A percentile compares a stretch with the other conserved stretches of the same genome.
These are phyloP conservation scores for Penicillium ucsense DNA, from an alignment of 495 filamentous ascomycete species.

Conservation along the genomic window DNA sequence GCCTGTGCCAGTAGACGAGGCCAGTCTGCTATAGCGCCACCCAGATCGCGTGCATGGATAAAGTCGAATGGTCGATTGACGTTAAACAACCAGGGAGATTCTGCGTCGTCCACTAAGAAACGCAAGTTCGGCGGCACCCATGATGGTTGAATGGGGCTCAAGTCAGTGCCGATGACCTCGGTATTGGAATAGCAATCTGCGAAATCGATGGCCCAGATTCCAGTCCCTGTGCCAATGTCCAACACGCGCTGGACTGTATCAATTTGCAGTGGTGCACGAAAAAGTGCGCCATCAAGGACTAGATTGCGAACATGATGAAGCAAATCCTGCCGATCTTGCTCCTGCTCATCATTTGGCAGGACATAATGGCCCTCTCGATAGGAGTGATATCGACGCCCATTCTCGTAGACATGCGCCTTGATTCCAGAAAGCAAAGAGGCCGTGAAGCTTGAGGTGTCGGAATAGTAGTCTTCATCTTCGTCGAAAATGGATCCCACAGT, in stretches of 20 bases:
- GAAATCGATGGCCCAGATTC: conserved; percentile 55
- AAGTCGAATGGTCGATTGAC: conserved; percentile 34
- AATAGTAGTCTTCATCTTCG: conserved; percentile 7
- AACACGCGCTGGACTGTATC: conserved; percentile 48
- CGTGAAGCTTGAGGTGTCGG: conserved; percentile 17
- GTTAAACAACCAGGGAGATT: conserved; percentile 39
- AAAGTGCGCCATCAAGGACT: conserved; percentile 47
- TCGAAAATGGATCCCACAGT: conserved; percentile 14
- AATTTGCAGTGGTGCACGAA: conserved; percentile 46
- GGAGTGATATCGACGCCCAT: conserved; percentile 59
- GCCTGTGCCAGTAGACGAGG: conserved; percentile 25
- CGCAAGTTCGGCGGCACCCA: conserved; percentile 38
- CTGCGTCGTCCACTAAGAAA: conserved; percentile 42
- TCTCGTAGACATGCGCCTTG: conserved; percentile 33
- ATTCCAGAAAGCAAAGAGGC: conserved; percentile 18
- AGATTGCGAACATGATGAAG: conserved; percentile 42
- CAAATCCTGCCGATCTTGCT: conserved; percentile 36
- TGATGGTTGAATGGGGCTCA: conserved; percentile 25
- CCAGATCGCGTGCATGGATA: conserved; percentile 40
- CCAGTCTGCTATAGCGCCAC: conserved; percentile 39
- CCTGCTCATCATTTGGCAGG: conserved; percentile 37
- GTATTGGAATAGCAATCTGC: conserved; percentile 46
- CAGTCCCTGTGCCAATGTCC: conserved; percentile 59
- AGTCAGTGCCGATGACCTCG: conserved; percentile 31
- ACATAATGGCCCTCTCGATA: conserved; percentile 56